phyloP scores from a whole-genome alignment of 116 monocot species.

The Posidonia oceanica region DNA sequence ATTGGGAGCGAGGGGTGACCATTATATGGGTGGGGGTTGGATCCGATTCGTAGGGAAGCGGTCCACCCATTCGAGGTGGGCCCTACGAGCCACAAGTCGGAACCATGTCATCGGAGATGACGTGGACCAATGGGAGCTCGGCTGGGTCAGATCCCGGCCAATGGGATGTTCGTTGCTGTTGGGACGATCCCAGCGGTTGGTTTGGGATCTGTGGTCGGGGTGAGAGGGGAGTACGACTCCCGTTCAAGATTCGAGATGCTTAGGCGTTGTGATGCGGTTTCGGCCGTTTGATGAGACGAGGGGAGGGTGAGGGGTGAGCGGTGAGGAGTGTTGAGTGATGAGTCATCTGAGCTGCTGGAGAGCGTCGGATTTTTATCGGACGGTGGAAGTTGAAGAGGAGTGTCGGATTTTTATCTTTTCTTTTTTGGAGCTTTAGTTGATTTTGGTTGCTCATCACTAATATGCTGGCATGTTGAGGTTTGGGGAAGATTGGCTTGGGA shows the following conservation, averaged over 20 bases:
- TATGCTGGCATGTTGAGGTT: too few relatives aligned
- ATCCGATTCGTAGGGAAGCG: neutral
- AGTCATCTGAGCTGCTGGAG: too few relatives aligned
- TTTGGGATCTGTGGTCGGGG: neutral
- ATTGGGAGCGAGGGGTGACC: neutral
- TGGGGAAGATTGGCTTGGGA: too few relatives aligned
- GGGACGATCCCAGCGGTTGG: constrained; percentile 27
- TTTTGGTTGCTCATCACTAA: too few relatives aligned
- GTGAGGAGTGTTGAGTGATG: too few relatives aligned
- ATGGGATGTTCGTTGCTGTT: constrained; percentile 16
- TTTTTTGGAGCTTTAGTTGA: neutral
- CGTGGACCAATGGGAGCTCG: constrained; percentile 40
- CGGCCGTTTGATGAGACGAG: too few relatives aligned
- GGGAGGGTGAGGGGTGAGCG: too few relatives aligned
- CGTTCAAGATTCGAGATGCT: neutral
- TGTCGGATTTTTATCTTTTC: neutral
- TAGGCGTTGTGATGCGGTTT: neutral
- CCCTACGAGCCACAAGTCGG: neutral
- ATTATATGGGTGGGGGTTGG: neutral
- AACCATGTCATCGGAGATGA: constrained; percentile 26
- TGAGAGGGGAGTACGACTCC: neutral
- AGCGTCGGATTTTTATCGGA: neutral
- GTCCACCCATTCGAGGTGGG: neutral
- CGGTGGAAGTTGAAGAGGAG: constrained; percentile 2
- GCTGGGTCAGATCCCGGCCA: constrained; percentile 6